These are phyloP conservation scores for Amyloporia xantha DNA, from an alignment of 768 basidiomycete species.

Conservation along the genomic window DNA sequence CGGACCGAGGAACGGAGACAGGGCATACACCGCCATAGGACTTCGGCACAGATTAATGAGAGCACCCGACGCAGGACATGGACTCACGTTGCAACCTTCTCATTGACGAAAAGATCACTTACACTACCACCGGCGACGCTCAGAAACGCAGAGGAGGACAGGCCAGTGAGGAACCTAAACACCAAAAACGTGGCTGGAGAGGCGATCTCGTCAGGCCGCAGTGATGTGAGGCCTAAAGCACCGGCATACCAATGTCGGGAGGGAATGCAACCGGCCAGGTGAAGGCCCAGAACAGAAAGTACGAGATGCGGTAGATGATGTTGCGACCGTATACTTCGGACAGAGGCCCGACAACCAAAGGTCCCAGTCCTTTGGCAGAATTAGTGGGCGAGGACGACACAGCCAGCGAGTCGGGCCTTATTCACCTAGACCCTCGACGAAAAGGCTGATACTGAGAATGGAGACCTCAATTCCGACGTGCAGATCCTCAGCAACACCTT, in stretches of 20 bases:
- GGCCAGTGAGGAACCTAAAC: constrained; percentile 52
- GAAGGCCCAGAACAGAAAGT: constrained; percentile 51
- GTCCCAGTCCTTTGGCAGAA: constrained; percentile 12
- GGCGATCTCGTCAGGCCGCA: neutral
- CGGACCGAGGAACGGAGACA: constrained; percentile 51
- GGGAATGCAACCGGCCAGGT: constrained; percentile 76
- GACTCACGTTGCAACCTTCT: constrained; percentile 52
- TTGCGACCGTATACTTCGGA: constrained; percentile 54
- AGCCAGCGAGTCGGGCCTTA: neutral
- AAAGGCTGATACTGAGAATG: constrained; percentile 41
- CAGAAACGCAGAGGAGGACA: constrained; percentile 50
- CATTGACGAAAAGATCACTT: constrained; percentile 50
- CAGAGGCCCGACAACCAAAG: constrained; percentile 29
- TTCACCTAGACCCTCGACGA: constrained; percentile 32
- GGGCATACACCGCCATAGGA: constrained; percentile 51
- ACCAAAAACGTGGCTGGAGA: constrained; percentile 51
- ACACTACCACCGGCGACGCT: constrained; percentile 57
- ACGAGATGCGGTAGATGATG: constrained; percentile 56
- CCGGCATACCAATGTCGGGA: constrained; percentile 48
- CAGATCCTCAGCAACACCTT: constrained; percentile 44
- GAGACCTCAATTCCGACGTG: constrained; percentile 47
- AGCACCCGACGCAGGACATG: neutral
- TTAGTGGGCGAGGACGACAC: neutral
- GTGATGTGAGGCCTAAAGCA: no score
- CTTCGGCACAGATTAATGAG: constrained; percentile 21